A percentile compares a stretch with the other conserved stretches of the same genome.
phyloP scores from a whole-genome alignment of 2,329 filamentous ascomycete genomes.

The Penicillium sumatraense region DNA sequence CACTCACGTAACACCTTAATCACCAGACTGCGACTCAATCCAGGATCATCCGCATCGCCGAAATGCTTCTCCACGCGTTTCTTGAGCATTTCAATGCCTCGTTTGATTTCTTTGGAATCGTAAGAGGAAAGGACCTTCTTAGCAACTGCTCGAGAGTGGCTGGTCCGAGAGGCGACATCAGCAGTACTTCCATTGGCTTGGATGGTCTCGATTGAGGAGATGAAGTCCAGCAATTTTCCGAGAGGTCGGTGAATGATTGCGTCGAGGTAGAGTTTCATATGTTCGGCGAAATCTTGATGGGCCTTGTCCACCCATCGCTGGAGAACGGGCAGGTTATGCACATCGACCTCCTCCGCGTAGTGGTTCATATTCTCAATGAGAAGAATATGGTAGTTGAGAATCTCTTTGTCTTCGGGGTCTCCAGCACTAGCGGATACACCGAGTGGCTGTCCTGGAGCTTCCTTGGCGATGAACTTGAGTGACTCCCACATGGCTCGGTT shows the following conservation, averaged over 20 bases:
- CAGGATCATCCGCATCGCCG: conserved; percentile 80
- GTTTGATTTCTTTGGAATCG: conserved; percentile 82
- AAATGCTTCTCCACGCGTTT: conserved; percentile 98
- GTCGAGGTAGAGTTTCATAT: conserved; percentile 84
- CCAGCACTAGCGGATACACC: conserved; percentile 52
- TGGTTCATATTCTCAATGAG: conserved; percentile 99
- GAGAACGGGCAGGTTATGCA: conserved; percentile 73
- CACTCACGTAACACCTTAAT: conserved; percentile 65
- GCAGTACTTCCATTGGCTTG: conserved; percentile 59
- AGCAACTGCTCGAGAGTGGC: conserved; percentile 79
- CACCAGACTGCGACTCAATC: conserved; percentile 63
- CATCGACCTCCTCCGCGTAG: conserved; percentile 88
- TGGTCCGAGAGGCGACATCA: conserved; percentile 77
- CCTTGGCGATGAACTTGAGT: conserved; percentile 88
- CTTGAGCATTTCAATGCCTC: conserved; percentile 85
- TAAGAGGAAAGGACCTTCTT: conserved; percentile 83
- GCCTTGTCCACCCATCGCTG: conserved; percentile 83
- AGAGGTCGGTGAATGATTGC: conserved; percentile 87
- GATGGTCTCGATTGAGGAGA: conserved; percentile 82
- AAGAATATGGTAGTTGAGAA: conserved; percentile 94
- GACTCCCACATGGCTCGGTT: conserved; percentile 97
- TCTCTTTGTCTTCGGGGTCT: conserved; percentile 92
- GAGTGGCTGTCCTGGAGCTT: conserved; percentile 63
- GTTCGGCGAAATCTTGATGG: conserved; percentile 77
- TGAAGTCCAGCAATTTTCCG: conserved; percentile 86